Evolutionary conservation across 2,329 filamentous ascomycete species (phyloP).

Genomic region (Lasiodiplodia sp.): DNA sequence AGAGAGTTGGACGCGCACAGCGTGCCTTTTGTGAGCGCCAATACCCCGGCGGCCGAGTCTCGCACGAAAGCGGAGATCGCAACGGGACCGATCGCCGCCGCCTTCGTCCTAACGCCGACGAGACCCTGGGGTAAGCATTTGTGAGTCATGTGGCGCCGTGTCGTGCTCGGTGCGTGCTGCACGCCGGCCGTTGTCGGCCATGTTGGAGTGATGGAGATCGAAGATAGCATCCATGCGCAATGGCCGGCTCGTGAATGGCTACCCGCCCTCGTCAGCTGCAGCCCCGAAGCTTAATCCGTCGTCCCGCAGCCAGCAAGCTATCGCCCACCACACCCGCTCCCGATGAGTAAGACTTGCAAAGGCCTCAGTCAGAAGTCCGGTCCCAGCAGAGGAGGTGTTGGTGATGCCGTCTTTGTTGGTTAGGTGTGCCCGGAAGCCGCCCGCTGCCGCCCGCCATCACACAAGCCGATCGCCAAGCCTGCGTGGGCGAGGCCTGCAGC

Average conservation of each 20-base stretch:
- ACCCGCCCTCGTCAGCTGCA: background rate
- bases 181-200: slow-evolving; percentile 15
- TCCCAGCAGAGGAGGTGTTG: background rate
- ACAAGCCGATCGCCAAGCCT: slow-evolving; percentile 13
- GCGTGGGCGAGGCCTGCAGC: background rate
- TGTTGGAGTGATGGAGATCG: slow-evolving; percentile 5
- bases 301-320: slow-evolving; percentile 4
- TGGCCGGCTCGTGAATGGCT: background rate
- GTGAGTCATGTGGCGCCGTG: slow-evolving; percentile 25
- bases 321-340: background rate
- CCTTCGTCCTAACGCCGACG: background rate
- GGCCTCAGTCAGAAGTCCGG: background rate
- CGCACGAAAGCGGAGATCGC: slow-evolving; percentile 7
- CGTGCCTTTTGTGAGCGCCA: background rate
- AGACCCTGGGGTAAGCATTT: slow-evolving; percentile 19
- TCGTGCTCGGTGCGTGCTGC: slow-evolving; percentile 22
- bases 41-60: slow-evolving; percentile 11
- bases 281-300: slow-evolving; percentile 27
- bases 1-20: too few relatives aligned
- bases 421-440: background rate
- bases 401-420: background rate
- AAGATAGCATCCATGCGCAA: background rate
- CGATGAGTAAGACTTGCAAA: background rate
- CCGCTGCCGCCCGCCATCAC: background rate
- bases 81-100: background rate